Conservation (phyloP, 768 basidiomycete species). For the Postia placenta region DNA sequence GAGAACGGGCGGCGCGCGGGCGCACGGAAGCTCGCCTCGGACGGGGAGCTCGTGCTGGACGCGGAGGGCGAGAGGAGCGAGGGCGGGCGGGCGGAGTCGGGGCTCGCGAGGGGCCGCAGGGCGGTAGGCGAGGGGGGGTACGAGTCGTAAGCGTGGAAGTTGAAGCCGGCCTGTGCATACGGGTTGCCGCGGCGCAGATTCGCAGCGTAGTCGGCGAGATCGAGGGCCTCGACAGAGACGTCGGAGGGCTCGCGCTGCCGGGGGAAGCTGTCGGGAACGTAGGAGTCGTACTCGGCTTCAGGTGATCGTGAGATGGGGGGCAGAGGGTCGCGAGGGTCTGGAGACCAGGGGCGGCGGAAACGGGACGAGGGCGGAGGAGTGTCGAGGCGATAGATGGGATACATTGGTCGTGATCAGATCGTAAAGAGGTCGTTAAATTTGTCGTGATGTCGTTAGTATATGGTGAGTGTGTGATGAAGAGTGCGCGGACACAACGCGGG, state of each 20-base stretch:
- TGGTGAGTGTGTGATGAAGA: no score
- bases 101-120: conserved; percentile 9
- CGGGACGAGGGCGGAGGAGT: conserved; percentile 45
- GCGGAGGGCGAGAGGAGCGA: conserved; percentile 40
- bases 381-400: conserved; percentile 39
- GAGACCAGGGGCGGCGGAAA: conserved; percentile 63
- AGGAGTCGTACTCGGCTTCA: conserved; percentile 14
- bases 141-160: conserved; percentile 18
- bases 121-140: conserved; percentile 27
- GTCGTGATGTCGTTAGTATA: background rate
- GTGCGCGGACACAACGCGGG: no score
- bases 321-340: conserved; percentile 45
- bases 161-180: conserved; percentile 12
- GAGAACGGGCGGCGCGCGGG: conserved; percentile 40
- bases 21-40: conserved; percentile 16
- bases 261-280: conserved; percentile 11
- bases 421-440: background rate
- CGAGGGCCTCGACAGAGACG: conserved; percentile 62
- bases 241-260: conserved; percentile 48
- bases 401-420: conserved; percentile 25
- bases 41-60: conserved; percentile 14
- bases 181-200: conserved; percentile 34
- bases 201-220: conserved; percentile 64
- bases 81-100: conserved; percentile 24
- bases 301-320: conserved; percentile 22